Evolutionary conservation across 331 rosid species (phyloP).

Genomic region (Rhamnella rubrinervis): DNA sequence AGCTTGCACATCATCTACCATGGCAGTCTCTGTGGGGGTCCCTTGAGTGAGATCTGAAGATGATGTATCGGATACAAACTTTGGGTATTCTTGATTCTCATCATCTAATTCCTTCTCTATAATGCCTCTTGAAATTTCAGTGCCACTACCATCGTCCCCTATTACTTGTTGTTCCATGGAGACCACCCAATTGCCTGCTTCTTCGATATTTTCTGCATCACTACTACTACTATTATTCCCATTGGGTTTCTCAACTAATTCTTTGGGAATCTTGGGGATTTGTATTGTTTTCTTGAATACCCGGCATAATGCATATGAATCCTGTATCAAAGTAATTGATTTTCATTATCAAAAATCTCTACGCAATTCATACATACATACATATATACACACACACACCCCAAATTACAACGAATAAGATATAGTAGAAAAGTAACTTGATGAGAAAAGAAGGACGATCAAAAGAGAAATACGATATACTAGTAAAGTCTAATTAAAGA

Average conservation of each 20-base stretch:
- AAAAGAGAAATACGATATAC: conserved; percentile 20
- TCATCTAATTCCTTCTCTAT: conserved; percentile 35
- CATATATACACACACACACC: no score
- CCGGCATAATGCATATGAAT: conserved; percentile 92
- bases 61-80: conserved; percentile 60
- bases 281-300: conserved; percentile 79
- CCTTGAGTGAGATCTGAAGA: conserved; percentile 93
- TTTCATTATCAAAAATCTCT: conserved; percentile 4
- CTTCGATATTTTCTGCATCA: conserved; percentile 14
- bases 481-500: conserved; percentile 23
- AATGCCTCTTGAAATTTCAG: conserved; percentile 40
- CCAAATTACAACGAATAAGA: neutral
- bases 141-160: conserved; percentile 48
- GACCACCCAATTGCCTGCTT: conserved; percentile 15
- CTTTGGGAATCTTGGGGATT: conserved; percentile 41
- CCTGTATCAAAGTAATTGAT: conserved; percentile 41
- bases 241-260: conserved; percentile 35
- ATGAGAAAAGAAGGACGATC: conserved; percentile 27
- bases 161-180: conserved; percentile 26
- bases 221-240: conserved; percentile 3
- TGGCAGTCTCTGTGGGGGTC: conserved; percentile 49
- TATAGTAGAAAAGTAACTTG: no score
- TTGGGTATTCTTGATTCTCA: conserved; percentile 47
- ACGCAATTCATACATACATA: no score
- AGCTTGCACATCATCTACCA: conserved; percentile 61